Evolutionary conservation across 225 moss, liverwort and hornwort species (phyloP).

Genomic region (Polytrichum formosum): DNA sequence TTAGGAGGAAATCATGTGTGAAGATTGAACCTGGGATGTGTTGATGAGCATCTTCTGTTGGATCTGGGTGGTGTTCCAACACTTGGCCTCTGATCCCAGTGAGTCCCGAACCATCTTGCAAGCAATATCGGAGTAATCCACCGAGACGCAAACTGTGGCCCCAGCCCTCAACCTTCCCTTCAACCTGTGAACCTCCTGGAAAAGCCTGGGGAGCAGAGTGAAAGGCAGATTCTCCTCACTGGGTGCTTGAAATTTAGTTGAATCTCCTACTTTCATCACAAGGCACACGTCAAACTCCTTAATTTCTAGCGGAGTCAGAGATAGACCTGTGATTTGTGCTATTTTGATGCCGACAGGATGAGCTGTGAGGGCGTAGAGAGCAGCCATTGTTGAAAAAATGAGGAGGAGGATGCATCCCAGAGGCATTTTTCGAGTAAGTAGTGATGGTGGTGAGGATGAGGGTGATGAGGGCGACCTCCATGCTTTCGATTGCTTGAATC

Average conservation of each 20-base stretch:
- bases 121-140: neutral
- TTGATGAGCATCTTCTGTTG: neutral
- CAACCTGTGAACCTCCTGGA: constrained; percentile 8
- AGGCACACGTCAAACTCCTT: constrained; percentile 19
- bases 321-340: too few relatives aligned
- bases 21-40: too few relatives aligned
- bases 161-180: neutral
- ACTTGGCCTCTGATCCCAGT: neutral
- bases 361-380: too few relatives aligned
- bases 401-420: too few relatives aligned
- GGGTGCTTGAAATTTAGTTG: neutral
- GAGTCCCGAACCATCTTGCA: constrained; percentile 7
- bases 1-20: too few relatives aligned
- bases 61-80: neutral
- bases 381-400: too few relatives aligned
- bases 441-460: too few relatives aligned
- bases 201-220: constrained; percentile 16
- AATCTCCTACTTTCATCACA: constrained; percentile 9
- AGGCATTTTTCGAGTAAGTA: too few relatives aligned
- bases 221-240: constrained; percentile 18
- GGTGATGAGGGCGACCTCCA: too few relatives aligned
- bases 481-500: too few relatives aligned
- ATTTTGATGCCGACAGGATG: too few relatives aligned
- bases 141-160: constrained; percentile 7
- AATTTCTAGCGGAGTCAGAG: too few relatives aligned